Conservation (phyloP, 1,284 basidiomycete genomes). For the Termitomyces sp. region DNA sequence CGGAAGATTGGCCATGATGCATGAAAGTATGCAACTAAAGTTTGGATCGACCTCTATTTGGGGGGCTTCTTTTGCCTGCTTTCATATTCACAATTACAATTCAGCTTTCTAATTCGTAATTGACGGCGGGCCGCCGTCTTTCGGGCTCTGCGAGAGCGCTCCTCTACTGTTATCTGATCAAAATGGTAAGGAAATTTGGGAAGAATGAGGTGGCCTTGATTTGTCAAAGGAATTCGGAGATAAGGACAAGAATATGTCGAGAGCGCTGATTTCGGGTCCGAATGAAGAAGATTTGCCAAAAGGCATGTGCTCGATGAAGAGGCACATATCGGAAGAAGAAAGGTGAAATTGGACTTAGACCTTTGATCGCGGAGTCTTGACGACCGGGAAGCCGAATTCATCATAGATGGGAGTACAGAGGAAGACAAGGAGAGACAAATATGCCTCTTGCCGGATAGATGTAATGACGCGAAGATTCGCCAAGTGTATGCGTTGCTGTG, state of each 20-base stretch:
- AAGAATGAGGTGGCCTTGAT: background rate
- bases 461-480: constrained; percentile 6
- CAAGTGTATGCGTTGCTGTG: background rate
- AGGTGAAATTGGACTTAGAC: background rate
- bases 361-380: constrained; percentile 12
- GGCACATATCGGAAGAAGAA: background rate
- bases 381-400: constrained; percentile 6
- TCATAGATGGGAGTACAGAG: background rate
- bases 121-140: background rate
- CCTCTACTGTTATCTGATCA: no score
- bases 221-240: constrained; percentile 3
- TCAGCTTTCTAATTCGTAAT: no score
- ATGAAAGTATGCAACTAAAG: background rate
- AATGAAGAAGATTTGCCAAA: constrained; percentile 1
- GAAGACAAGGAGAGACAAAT: background rate
- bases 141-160: background rate
- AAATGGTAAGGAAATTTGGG: no score
- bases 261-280: constrained; percentile 16
- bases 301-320: constrained; percentile 1
- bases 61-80: background rate
- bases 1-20: background rate
- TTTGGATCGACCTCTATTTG: background rate
- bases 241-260: constrained; percentile 3
- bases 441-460: background rate
- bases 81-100: background rate